phyloP scores from a whole-genome alignment of 176 grass and related monocot species.

The Triticum aestivum region DNA sequence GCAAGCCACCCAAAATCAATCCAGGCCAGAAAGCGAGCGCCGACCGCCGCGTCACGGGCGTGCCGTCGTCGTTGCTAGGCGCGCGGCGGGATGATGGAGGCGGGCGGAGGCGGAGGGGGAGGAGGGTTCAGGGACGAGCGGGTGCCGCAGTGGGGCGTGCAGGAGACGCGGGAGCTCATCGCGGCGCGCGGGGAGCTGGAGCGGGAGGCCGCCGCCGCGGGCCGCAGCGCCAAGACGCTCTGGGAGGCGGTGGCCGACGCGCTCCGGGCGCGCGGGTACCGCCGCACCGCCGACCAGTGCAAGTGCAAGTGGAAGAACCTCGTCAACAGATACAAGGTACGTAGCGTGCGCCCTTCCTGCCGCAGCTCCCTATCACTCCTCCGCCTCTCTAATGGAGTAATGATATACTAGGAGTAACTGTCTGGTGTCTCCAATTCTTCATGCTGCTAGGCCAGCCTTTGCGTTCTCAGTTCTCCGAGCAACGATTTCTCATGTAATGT shows the following conservation, averaged over 20 bases:
- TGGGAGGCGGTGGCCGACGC: slow-evolving; percentile 69
- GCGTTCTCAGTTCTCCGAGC: neutral
- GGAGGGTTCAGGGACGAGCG: slow-evolving; percentile 48
- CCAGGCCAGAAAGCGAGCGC: slow-evolving; percentile 5
- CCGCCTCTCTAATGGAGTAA: neutral
- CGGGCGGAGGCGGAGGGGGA: slow-evolving; percentile 28
- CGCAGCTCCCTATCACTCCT: neutral
- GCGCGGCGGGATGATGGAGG: slow-evolving; percentile 41
- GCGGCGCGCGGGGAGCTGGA: slow-evolving; percentile 64
- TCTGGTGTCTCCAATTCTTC: neutral
- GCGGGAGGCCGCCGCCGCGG: slow-evolving; percentile 40
- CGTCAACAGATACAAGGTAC: slow-evolving; percentile 87
- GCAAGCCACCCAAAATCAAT: slow-evolving; percentile 20
- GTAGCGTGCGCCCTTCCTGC: neutral
- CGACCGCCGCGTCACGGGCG: neutral
- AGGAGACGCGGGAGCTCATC: slow-evolving; percentile 88
- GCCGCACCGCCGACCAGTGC: slow-evolving; percentile 83
- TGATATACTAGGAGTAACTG: neutral
- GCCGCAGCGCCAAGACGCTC: slow-evolving; percentile 65
- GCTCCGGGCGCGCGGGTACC: slow-evolving; percentile 63
- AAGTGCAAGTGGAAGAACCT: slow-evolving; percentile 99
- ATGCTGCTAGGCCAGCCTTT: neutral
- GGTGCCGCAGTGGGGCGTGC: slow-evolving; percentile 69
- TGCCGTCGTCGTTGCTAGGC: no score
- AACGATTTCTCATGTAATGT: neutral